phyloP scores from a whole-genome alignment of 139 green algal genomes.

The Ettlia oleoabundans region DNA sequence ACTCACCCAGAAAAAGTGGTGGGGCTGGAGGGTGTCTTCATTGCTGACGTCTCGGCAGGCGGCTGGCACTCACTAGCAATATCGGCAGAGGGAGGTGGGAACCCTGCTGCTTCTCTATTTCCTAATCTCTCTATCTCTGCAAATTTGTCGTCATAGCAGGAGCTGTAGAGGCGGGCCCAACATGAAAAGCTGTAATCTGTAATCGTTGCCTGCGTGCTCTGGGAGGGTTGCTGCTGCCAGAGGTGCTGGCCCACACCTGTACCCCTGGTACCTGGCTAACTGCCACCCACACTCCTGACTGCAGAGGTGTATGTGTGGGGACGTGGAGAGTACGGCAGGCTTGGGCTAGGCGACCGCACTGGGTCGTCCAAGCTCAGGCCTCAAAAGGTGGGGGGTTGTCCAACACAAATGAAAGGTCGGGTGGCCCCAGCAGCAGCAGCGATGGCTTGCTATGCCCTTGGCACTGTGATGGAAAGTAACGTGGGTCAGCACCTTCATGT shows the following conservation, averaged over 20 bases:
- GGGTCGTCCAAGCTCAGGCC: constrained; percentile 79
- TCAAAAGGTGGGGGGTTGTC: constrained; percentile 59
- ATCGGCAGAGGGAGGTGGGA: constrained; percentile 48
- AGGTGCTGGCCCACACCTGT: too few species aligned
- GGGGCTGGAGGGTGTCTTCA: constrained; percentile 59
- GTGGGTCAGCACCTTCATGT: too few species aligned
- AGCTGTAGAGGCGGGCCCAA: too few species aligned
- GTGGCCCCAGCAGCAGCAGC: constrained; percentile 69
- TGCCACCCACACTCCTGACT: not conserved
- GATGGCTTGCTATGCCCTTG: too few species aligned
- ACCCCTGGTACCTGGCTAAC: too few species aligned
- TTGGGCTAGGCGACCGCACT: constrained; percentile 81
- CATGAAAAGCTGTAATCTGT: too few species aligned
- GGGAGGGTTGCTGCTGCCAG: too few species aligned
- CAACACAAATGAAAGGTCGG: constrained; percentile 69
- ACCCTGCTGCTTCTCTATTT: too few species aligned
- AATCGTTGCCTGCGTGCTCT: too few species aligned
- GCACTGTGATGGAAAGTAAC: too few species aligned
- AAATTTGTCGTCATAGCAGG: too few species aligned
- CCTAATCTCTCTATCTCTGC: too few species aligned
- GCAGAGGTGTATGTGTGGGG: constrained; percentile 86
- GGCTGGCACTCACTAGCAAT: constrained; percentile 88
- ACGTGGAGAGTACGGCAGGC: constrained; percentile 88
- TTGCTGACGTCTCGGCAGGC: constrained; percentile 82
- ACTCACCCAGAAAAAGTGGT: constrained; percentile 57